These are phyloP conservation scores for Magnusiomyces clavatus DNA, from an alignment of 1,139 yeast species.

Conservation along the genomic window DNA sequence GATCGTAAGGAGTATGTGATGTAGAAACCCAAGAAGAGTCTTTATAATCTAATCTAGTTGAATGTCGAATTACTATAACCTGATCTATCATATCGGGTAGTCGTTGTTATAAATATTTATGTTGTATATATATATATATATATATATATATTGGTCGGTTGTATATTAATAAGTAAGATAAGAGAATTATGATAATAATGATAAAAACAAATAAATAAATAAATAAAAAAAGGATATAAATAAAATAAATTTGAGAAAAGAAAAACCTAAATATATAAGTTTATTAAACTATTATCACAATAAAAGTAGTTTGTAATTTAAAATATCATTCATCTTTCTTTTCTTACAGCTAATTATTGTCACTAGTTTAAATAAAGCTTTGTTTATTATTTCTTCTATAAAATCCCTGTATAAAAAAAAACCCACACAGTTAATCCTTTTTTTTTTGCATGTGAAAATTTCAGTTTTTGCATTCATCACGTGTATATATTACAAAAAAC, in stretches of 20 bases:
- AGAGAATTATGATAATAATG: no score
- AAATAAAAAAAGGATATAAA: no score
- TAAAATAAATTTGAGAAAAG: no score
- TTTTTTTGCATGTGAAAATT: slow-evolving; percentile 1
- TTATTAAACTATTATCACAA: no score
- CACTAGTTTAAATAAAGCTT: no score
- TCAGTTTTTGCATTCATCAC: neutral
- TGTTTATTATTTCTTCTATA: no score
- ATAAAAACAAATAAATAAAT: no score
- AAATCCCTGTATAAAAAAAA: neutral
- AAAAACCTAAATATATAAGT: no score
- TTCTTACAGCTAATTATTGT: no score
- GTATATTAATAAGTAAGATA: neutral
- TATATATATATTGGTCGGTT: neutral
- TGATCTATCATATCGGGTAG: slow-evolving; percentile 3
- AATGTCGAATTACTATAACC: slow-evolving; percentile 32
- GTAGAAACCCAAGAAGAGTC: slow-evolving; percentile 28
- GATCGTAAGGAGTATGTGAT: slow-evolving; percentile 33
- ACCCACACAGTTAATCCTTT: neutral
- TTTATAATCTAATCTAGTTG: slow-evolving; percentile 28
- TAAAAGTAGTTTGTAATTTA: no score
- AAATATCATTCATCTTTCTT: no score
- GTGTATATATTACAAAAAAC: no score
- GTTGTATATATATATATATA: neutral
- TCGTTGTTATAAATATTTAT: neutral